These are phyloP conservation scores for Porphyrellus sp. DNA, from an alignment of 1,284 basidiomycete genomes.

Conservation along the genomic window DNA sequence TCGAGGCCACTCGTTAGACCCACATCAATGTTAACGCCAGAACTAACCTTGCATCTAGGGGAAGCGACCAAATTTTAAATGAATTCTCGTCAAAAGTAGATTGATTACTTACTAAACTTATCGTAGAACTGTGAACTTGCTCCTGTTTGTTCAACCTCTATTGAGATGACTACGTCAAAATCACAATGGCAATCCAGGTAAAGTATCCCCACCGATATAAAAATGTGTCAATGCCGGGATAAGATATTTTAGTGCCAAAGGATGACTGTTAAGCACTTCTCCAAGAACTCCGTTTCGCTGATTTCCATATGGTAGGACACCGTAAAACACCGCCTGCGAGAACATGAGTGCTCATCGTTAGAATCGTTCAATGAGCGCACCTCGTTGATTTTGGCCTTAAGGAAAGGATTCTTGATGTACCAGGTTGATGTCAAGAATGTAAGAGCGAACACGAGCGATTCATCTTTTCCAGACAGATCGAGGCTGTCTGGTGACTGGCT, in stretches of 20 bases:
- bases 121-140: constrained; percentile 98
- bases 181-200: not conserved
- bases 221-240: constrained; percentile 93
- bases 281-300: constrained; percentile 80
- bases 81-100: constrained; percentile 10
- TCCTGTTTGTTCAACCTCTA: constrained; percentile 96
- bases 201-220: constrained; percentile 71
- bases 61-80: constrained; percentile 8
- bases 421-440: constrained; percentile 92
- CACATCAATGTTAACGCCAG: not conserved
- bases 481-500: constrained; percentile 81
- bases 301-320: constrained; percentile 74
- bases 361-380: constrained; percentile 39
- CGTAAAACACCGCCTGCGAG: constrained; percentile 79
- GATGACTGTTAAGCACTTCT: constrained; percentile 80
- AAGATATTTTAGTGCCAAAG: constrained; percentile 82
- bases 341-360: constrained; percentile 2
- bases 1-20: constrained; percentile 18
- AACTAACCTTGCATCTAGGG: constrained; percentile 55
- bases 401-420: constrained; percentile 98
- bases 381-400: constrained; percentile 97
- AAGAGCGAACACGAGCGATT: constrained; percentile 86
- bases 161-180: constrained; percentile 2
- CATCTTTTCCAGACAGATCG: constrained; percentile 78
- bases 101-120: constrained; percentile 80